Conservation (phyloP, 495 filamentous ascomycete genomes). For the Annulohypoxylon stygium region DNA sequence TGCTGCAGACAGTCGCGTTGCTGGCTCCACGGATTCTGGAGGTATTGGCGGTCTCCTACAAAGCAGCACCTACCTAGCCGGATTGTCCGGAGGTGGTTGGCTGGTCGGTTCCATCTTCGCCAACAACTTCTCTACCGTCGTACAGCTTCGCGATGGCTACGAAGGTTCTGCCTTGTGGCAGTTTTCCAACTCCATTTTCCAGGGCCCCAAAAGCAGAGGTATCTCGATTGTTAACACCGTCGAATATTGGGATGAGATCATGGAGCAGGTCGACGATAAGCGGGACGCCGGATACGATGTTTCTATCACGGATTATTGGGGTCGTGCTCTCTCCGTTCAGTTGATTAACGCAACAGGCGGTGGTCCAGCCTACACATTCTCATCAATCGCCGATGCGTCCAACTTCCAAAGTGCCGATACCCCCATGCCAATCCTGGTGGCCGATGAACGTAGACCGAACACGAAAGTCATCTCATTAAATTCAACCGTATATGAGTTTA, state of each 20-base stretch:
- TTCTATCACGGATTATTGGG: conserved; percentile 91
- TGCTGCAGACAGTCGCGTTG: conserved; percentile 84
- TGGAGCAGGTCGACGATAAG: conserved; percentile 74
- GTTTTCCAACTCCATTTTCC: conserved; percentile 81
- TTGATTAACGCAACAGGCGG: conserved; percentile 83
- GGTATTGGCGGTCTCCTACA: conserved; percentile 90
- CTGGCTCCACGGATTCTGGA: conserved; percentile 72
- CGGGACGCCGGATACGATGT: conserved; percentile 76
- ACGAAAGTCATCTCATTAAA: conserved; percentile 76
- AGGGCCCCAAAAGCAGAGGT: conserved; percentile 56
- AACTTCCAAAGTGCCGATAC: conserved; percentile 77
- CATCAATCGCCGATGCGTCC: conserved; percentile 79
- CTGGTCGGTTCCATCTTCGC: conserved; percentile 84
- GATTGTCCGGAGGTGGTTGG: conserved; percentile 90
- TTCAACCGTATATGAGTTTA: conserved; percentile 88
- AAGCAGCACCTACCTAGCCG: conserved; percentile 84
- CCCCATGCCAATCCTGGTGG: conserved; percentile 86
- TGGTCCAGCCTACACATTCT: conserved; percentile 85
- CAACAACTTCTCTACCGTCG: conserved; percentile 90
- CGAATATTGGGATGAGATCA: conserved; percentile 76
- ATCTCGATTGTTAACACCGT: conserved; percentile 58
- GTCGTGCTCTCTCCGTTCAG: conserved; percentile 83
- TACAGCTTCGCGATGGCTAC: conserved; percentile 69
- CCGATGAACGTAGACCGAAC: conserved; percentile 78
- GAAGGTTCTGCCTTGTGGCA: conserved; percentile 75